phyloP scores from a whole-genome alignment of 163 green algal species.

The Volvox carteri region DNA sequence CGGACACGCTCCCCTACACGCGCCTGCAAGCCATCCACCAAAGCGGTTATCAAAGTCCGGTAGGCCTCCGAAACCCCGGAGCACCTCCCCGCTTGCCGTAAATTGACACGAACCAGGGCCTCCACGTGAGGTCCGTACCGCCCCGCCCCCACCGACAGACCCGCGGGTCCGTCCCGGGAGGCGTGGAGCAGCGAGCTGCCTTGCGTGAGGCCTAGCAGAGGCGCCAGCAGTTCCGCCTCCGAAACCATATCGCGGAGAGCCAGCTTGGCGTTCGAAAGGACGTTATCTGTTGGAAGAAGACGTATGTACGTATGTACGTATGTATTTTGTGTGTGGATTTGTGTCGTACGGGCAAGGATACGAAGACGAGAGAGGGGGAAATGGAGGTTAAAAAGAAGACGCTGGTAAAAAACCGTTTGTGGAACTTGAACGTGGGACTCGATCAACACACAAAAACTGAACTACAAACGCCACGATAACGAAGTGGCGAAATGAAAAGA shows the following conservation, averaged over 20 bases:
- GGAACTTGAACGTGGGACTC: too few species aligned
- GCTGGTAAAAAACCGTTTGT: neutral
- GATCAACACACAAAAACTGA: too few species aligned
- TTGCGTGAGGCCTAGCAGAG: slow-evolving; percentile 36
- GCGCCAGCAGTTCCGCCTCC: slow-evolving; percentile 28
- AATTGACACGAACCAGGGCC: slow-evolving; percentile 12
- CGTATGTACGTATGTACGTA: neutral
- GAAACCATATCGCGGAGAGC: slow-evolving; percentile 22
- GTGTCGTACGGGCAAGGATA: neutral
- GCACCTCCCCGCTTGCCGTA: slow-evolving; percentile 19
- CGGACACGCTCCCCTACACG: too few species aligned
- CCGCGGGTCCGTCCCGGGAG: slow-evolving; percentile 29
- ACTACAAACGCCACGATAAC: too few species aligned
- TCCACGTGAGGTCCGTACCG: neutral
- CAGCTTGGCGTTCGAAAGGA: neutral
- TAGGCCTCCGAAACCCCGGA: neutral
- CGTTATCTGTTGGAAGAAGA: slow-evolving; percentile 1
- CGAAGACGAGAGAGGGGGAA: neutral
- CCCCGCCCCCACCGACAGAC: neutral
- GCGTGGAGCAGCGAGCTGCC: neutral
- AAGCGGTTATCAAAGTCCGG: neutral
- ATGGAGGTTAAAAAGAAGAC: neutral
- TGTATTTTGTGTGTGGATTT: neutral
- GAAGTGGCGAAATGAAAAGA: too few species aligned
- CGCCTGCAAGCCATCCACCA: slow-evolving; percentile 46